Evolutionary conservation across 1,284 basidiomycete genomes (phyloP), one percentile per base, ranked within the genome.

Genomic region (Trichosporon ovoides): DNA sequence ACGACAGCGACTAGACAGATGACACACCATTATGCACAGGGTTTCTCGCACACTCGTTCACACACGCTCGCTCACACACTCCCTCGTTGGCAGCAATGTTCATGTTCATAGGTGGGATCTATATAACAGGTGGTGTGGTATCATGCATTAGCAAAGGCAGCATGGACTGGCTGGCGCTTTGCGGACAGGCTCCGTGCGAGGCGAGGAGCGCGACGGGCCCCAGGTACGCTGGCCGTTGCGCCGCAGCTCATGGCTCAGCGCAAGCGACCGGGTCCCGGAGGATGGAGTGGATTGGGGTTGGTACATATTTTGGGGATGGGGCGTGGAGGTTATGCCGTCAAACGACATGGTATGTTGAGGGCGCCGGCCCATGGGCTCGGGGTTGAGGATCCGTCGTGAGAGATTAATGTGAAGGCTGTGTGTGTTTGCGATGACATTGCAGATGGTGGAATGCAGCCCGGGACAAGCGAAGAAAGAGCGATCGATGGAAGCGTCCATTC

Each of bases 41-140:
- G 43, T 31, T 31, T n/a, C 16, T n/a, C 14, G 28, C 28, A 5
- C 28, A 31, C 28, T 31, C 28, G 28, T 31, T 31, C 28, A 31
- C 28, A 9, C 28, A 9, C 28, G 28, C 9, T 4, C 5, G 28
- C 28, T 31, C 5, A 9, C 28, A 19, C 38, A n/a, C n/a, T n/a
- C 19, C 2, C 9, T 43, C 14, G 20, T 43, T 22, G 24, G 43
- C 22, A 48, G 43, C 43, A 48, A 48, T 48, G 43, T 48, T 48
- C 43, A 31, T 48, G 28, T 48, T 48, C 43, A 48, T 48, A 48
- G 24, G 24, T 31, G 28, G 43, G 24, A 28, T 48, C 43, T 48
- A 48, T 48, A n/a, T 48, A 48, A 48, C 43, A 48, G 22, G 28
- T 48, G 43, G 28, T 48, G 43, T 48, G 43, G 43, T 48, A 48